Percentiles rank a stretch among this genome's conserved stretches.
Conservation (phyloP, 108 stramenopile genomes). For the Bacterosira constricta region DNA sequence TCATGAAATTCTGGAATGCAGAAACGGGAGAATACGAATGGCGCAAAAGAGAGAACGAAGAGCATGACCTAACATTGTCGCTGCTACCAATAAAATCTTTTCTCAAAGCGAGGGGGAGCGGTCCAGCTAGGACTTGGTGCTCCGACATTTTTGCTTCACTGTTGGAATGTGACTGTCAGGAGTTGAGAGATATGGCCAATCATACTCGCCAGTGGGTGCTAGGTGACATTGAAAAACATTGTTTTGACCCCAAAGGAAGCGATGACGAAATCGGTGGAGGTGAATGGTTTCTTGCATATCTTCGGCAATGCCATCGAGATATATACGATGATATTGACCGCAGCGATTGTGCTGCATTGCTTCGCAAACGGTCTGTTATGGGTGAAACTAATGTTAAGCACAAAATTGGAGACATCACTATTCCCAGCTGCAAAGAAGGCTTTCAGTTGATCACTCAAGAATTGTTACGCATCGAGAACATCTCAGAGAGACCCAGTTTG, state of each 20-base stretch:
- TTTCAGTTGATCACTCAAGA: slow-evolving; percentile 32
- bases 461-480: slow-evolving; percentile 1
- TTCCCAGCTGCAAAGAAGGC: slow-evolving; percentile 30
- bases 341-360: slow-evolving; percentile 34
- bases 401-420: slow-evolving; percentile 47
- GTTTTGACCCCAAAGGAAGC: slow-evolving; percentile 33
- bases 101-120: slow-evolving; percentile 34
- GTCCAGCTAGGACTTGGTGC: slow-evolving; percentile 25
- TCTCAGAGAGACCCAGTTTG: slow-evolving; percentile 1
- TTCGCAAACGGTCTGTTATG: slow-evolving; percentile 28
- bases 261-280: slow-evolving; percentile 49
- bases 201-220: slow-evolving; percentile 29
- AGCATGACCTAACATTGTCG: slow-evolving; percentile 38
- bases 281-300: slow-evolving; percentile 53
- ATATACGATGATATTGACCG: slow-evolving; percentile 51
- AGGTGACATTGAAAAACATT: slow-evolving; percentile 20
- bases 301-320: slow-evolving; percentile 43
- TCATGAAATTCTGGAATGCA: slow-evolving; percentile 18
- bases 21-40: slow-evolving; percentile 7
- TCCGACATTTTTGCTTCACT: slow-evolving; percentile 23
- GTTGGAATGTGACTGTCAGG: slow-evolving; percentile 6
- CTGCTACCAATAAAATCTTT: slow-evolving; percentile 38
- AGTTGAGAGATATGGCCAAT: slow-evolving; percentile 16
- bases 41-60: slow-evolving; percentile 23
- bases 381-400: slow-evolving; percentile 37